Conservation (phyloP, 2,329 filamentous ascomycete species). For the Hirsutella rhossiliensis region DNA sequence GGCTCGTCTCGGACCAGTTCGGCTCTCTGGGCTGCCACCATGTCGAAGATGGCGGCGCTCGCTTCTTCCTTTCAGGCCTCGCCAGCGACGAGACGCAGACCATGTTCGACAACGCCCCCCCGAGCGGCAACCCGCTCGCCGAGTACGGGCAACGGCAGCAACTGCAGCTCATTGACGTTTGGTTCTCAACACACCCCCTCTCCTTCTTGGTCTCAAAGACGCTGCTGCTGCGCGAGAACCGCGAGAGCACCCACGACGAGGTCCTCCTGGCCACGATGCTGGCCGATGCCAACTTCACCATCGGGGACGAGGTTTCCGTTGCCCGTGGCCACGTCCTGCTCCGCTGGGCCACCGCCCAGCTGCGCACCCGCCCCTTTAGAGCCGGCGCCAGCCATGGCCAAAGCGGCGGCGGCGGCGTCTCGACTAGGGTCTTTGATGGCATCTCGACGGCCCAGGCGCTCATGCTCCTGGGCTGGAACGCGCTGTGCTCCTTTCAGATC, state of each 20-base stretch:
- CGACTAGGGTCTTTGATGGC: constrained; percentile 19
- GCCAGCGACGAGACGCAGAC: constrained; percentile 13
- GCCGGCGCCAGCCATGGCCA: constrained; percentile 1
- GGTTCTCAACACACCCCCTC: constrained; percentile 27
- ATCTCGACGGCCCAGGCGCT: constrained; percentile 21
- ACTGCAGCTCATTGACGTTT: constrained; percentile 26
- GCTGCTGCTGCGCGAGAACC: constrained; percentile 22
- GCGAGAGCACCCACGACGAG: constrained; percentile 25
- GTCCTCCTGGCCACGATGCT: constrained; percentile 25
- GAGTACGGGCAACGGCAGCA: constrained; percentile 19
- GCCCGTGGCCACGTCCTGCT: constrained; percentile 19
- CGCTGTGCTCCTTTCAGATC: constrained; percentile 17
- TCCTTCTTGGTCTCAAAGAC: constrained; percentile 29
- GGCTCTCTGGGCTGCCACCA: constrained; percentile 17
- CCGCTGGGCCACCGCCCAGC: constrained; percentile 20
- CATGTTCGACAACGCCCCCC: constrained; percentile 17
- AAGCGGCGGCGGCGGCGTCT: constrained; percentile 6
- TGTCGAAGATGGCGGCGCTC: constrained; percentile 12
- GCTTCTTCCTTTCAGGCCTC: constrained; percentile 16
- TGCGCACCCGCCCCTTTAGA: constrained; percentile 14
- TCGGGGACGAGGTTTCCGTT: constrained; percentile 15
- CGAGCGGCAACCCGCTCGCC: constrained; percentile 13
- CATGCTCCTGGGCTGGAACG: constrained; percentile 24
- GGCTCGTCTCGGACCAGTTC: constrained; percentile 15
- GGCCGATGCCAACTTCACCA: constrained; percentile 23